These are phyloP conservation scores for Ascomycota sp. DNA, from an alignment of 2,329 filamentous ascomycete genomes.

Conservation along the genomic window DNA sequence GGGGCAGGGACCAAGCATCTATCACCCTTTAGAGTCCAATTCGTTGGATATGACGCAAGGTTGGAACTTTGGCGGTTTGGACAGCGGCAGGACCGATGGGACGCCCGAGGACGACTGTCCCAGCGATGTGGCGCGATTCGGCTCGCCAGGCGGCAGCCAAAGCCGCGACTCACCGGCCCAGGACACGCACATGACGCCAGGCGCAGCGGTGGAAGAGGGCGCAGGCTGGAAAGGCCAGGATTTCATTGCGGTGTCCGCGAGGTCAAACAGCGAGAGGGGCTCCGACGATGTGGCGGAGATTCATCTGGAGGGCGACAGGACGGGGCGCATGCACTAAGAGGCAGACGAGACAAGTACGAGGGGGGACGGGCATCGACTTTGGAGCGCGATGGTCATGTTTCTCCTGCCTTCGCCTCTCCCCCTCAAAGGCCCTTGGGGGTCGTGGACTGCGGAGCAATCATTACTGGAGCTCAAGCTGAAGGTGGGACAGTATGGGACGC, in stretches of 20 bases:
- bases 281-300: conserved; percentile 28
- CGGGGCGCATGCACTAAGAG: conserved; percentile 6
- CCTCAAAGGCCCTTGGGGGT: no score
- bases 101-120: conserved; percentile 15
- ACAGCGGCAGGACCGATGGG: conserved; percentile 10
- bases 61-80: conserved; percentile 25
- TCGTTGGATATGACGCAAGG: conserved; percentile 13
- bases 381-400: neutral
- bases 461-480: no score
- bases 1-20: conserved; percentile 17
- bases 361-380: neutral
- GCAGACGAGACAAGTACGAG: neutral
- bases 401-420: no score
- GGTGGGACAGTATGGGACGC: no score
- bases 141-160: conserved; percentile 17
- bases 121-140: conserved; percentile 21
- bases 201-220: conserved; percentile 2
- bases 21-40: conserved; percentile 8
- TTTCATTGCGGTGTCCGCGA: conserved; percentile 18
- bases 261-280: conserved; percentile 12
- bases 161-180: conserved; percentile 7
- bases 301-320: conserved; percentile 20
- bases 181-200: conserved; percentile 11
- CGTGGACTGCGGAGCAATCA: no score
- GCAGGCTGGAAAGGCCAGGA: conserved; percentile 12